Evolutionary conservation across 257 asterid genomes (phyloP).

Genomic region (Orobanche coerulescens): DNA sequence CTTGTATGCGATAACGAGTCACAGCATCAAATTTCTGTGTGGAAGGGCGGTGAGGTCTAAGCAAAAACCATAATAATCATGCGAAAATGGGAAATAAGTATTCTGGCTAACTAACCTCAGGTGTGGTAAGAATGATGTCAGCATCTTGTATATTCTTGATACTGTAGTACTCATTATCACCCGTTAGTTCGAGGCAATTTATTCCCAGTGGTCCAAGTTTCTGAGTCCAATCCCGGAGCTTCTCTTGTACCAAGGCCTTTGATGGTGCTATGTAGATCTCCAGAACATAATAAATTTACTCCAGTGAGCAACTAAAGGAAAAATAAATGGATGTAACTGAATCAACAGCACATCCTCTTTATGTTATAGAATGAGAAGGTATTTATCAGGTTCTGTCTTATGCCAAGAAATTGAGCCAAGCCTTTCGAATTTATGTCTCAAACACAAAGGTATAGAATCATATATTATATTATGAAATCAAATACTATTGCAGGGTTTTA

Average conservation of each 20-base stretch:
- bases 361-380: not conserved
- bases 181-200: slow-evolving; percentile 82
- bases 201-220: slow-evolving; percentile 75
- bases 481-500: not conserved
- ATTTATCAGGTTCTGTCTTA: not conserved
- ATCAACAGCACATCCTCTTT: slow-evolving; percentile 3
- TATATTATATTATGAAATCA: slow-evolving; percentile 10
- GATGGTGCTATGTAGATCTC: slow-evolving; percentile 95
- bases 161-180: slow-evolving; percentile 77
- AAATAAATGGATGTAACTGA: slow-evolving; percentile 3
- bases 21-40: slow-evolving; percentile 88
- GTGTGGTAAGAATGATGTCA: slow-evolving; percentile 92
- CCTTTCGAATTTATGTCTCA: slow-evolving; percentile 11
- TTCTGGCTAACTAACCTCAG: slow-evolving; percentile 55
- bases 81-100: slow-evolving; percentile 17
- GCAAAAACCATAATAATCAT: slow-evolving; percentile 17
- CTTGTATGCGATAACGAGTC: slow-evolving; percentile 78
- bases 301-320: slow-evolving; percentile 18
- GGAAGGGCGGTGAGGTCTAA: slow-evolving; percentile 21
- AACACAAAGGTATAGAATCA: not conserved
- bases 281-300: slow-evolving; percentile 20
- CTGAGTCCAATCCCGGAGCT: slow-evolving; percentile 78
- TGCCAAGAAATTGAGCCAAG: slow-evolving; percentile 6
- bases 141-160: slow-evolving; percentile 72
- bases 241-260: slow-evolving; percentile 95